Conservation (phyloP, 345 rosid species). For the Arabidopsis thaliana region TAIR10.1 NC_003071.7:13929501-13930000, state of each 20-base stretch:
- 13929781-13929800: conserved; percentile 10
- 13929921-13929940: conserved; percentile 30
- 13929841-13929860: conserved; percentile 5
- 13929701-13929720: conserved; percentile 6
- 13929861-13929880: conserved; percentile 22
- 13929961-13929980: not conserved
- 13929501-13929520: conserved; percentile 55
- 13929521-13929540: conserved; percentile 50
- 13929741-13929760: not conserved
- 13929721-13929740: conserved; percentile 14
- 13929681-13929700: conserved; percentile 4
- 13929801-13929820: conserved; percentile 1
- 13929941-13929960: conserved; percentile 26
- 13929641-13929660: conserved; percentile 36
- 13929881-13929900: conserved; percentile 1
- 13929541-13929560: conserved; percentile 55
- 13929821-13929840: conserved; percentile 27
- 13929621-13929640: conserved; percentile 51
- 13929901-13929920: conserved; percentile 34
- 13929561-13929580: conserved; percentile 56
- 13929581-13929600: conserved; percentile 55
- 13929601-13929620: conserved; percentile 51
- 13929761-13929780: conserved; percentile 22
- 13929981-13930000: not conserved
- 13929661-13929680: not conserved